Evolutionary conservation across 2,329 filamentous ascomycete species (phyloP), one percentile per base, ranked within the genome.

Genomic region (Nothophaeocryptopus gaeumannii): DNA sequence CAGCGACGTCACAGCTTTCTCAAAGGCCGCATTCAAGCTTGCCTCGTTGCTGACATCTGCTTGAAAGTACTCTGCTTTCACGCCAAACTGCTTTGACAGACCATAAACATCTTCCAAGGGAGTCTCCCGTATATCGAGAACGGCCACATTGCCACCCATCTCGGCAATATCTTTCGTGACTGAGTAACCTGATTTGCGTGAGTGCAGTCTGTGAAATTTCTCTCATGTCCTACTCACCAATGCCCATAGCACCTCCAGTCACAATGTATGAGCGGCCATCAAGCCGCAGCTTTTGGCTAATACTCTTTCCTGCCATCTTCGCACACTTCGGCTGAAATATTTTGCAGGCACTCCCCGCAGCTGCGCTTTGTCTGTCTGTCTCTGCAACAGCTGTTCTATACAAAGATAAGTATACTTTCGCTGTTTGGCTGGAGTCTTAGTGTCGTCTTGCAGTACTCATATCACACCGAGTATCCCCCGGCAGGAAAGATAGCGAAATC

Each of bases 71-170:
- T 45, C 40, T 11, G 59, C 53, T 67, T 84, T 82, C 37, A 90
- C 84, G 2, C 81, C 81, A 59, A 83, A 88, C 15, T 79, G 77
- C 62, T 80, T 75, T 20, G 56, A 56, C 14, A 65, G 49, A 20
- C 55, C 54, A 33, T 60, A 56, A 12, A 65, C 62, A 20, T 59
- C 59, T 47, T 59, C 51, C 5, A 58, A 48, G 31, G 62, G 62
- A 15, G 56, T 54, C 2, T 58, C 45, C 62, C 81, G 81, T 39
- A 89, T 83, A 20, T 81, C 80, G 12, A 79, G 74, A 10, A 82
- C 64, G 10, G 84, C 83, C 59, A 83, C 79, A 62, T 79, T 78
- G 50, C 59, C 62, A n/a, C 62, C 62, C 9, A 57, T 47, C 37
- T 63, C 58, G 36, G 62, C 60, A 13, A 64, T 56, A 14, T 61